Conservation (phyloP, 371 early-diverging fungal species). For the Mucor racemosus region DNA sequence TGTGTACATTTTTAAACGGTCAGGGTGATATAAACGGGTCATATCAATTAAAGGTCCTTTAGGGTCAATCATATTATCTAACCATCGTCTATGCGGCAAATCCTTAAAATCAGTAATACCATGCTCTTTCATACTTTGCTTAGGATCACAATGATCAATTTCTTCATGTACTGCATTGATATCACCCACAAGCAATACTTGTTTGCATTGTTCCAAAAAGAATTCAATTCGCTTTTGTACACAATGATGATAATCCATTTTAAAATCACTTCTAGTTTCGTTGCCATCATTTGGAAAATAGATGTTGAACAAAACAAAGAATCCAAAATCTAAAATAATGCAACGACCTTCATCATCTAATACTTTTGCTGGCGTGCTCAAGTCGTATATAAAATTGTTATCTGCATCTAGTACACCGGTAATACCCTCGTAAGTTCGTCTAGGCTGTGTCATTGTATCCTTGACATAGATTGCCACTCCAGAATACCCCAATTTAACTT, state of each 20-base stretch:
- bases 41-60: constrained; percentile 62
- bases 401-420: constrained; percentile 49
- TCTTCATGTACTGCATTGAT: constrained; percentile 78
- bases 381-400: constrained; percentile 2
- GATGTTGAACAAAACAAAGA: constrained; percentile 82
- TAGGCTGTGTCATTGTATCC: constrained; percentile 43
- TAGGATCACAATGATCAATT: constrained; percentile 84
- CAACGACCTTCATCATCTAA: constrained; percentile 83
- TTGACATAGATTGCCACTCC: constrained; percentile 79
- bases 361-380: constrained; percentile 48
- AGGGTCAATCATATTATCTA: constrained; percentile 64
- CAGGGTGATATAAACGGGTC: constrained; percentile 56
- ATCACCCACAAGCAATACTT: constrained; percentile 81
- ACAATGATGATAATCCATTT: constrained; percentile 66
- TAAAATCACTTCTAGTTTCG: constrained; percentile 64
- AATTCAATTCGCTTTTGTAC: constrained; percentile 58
- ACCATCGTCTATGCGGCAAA: constrained; percentile 73
- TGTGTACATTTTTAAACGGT: constrained; percentile 59
- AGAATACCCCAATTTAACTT: constrained; percentile 69
- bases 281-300: constrained; percentile 79
- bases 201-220: constrained; percentile 56
- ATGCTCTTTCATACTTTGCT: constrained; percentile 58
- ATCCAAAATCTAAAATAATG: constrained; percentile 77
- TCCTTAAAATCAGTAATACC: constrained; percentile 66
- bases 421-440: constrained; percentile 71